Conservation (phyloP, 2,329 filamentous ascomycete species). For the Fusarium tanahbumbuense region DNA sequence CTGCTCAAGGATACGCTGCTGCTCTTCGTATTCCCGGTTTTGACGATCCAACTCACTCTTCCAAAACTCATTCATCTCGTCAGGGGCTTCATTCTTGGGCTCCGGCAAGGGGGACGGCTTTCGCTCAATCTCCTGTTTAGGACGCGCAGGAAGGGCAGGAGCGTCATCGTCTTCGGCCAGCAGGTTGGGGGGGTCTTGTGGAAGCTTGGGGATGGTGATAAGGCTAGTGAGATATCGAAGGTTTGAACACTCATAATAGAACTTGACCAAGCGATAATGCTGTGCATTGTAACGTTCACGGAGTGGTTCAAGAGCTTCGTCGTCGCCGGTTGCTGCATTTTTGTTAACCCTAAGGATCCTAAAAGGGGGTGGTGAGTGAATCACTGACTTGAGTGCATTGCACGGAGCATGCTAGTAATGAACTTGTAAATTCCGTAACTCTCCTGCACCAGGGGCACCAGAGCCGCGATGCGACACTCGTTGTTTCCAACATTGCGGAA, state of each 20-base stretch:
- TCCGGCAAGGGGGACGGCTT: constrained; percentile 76
- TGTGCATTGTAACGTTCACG: constrained; percentile 92
- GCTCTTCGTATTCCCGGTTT: constrained; percentile 94
- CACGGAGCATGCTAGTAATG: constrained; percentile 97
- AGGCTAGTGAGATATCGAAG: constrained; percentile 94
- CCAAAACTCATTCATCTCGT: constrained; percentile 98
- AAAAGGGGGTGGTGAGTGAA: background rate
- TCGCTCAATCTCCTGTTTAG: constrained; percentile 77
- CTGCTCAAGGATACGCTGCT: constrained; percentile 88
- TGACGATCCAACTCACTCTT: constrained; percentile 90
- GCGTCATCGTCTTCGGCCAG: constrained; percentile 86
- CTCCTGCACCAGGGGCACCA: constrained; percentile 94
- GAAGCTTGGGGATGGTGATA: constrained; percentile 95
- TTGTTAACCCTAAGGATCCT: constrained; percentile 36
- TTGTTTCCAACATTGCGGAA: constrained; percentile 93
- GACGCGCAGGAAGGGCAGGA: constrained; percentile 84
- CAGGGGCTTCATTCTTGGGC: constrained; percentile 81
- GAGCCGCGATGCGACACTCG: constrained; percentile 92
- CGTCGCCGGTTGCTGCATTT: constrained; percentile 83
- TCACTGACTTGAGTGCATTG: constrained; percentile 90
- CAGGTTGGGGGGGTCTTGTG: constrained; percentile 91
- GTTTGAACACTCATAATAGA: constrained; percentile 99
- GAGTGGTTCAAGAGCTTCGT: constrained; percentile 89
- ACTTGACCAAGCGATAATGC: constrained; percentile 95
- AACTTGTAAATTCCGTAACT: constrained; percentile 99